These are phyloP conservation scores for Phytophthora agathidicida DNA, from an alignment of 352 stramenopile species.

Conservation along the genomic window DNA sequence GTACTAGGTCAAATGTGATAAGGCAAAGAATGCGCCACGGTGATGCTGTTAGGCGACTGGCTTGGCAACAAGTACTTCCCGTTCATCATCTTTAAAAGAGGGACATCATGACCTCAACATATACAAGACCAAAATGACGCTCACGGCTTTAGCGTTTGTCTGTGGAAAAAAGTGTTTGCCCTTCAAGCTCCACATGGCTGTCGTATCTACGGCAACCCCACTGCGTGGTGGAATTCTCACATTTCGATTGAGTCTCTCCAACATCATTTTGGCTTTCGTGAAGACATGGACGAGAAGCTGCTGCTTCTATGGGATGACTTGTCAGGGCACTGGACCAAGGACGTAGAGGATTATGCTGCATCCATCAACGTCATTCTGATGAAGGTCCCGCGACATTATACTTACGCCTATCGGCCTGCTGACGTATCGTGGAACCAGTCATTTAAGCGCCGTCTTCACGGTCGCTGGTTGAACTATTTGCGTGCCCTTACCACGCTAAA, in stretches of 20 bases:
- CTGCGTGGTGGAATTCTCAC: slow-evolving; percentile 1
- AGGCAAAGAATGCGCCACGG: slow-evolving; percentile 9
- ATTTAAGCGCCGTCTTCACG: not conserved
- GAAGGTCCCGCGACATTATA: slow-evolving; percentile 1
- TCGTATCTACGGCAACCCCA: slow-evolving; percentile 2
- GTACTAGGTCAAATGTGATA: not conserved
- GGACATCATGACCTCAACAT: not conserved
- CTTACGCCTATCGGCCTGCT: slow-evolving; percentile 6
- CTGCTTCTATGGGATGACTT: slow-evolving; percentile 10
- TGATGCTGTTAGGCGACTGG: slow-evolving; percentile 3
- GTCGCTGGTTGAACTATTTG: not conserved
- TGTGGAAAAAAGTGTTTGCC: slow-evolving; percentile 12
- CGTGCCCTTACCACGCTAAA: not conserved
- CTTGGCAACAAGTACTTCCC: not conserved
- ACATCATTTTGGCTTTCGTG: not conserved
- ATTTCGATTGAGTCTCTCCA: not conserved
- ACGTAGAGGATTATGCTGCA: not conserved
- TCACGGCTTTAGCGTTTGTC: slow-evolving; percentile 4
- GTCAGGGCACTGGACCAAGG: not conserved
- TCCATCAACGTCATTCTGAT: not conserved
- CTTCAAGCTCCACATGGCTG: not conserved
- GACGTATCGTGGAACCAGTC: slow-evolving; percentile 13
- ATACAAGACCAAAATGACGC: not conserved
- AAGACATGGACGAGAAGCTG: not conserved
- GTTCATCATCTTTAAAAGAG: slow-evolving; percentile 2